phyloP scores from a whole-genome alignment of 352 stramenopile species.

The Phytophthora ohioensis region DNA sequence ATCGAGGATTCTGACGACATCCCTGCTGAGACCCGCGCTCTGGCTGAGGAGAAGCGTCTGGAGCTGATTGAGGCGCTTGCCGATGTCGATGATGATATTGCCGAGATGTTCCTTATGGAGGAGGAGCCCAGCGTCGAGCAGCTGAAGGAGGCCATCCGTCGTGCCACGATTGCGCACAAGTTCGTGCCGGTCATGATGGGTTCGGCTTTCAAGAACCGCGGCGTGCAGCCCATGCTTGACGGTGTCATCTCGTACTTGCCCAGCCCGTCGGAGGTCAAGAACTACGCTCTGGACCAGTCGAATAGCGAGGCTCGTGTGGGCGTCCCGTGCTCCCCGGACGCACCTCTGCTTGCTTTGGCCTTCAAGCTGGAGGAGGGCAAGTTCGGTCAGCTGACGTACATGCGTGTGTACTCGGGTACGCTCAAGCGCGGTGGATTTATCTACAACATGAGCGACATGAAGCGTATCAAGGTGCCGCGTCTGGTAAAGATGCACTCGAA shows the following conservation, averaged over 20 bases:
- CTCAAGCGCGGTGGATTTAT: constrained; percentile 90
- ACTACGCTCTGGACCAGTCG: constrained; percentile 95
- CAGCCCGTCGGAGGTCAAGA: constrained; percentile 93
- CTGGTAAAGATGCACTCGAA: constrained; percentile 99
- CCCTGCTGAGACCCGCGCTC: constrained; percentile 82
- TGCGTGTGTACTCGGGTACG: constrained; percentile 93
- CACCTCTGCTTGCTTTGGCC: constrained; percentile 96
- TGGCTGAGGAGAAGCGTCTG: constrained; percentile 91
- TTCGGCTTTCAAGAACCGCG: constrained; percentile 98
- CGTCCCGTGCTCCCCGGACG: constrained; percentile 88
- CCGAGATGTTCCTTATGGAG: constrained; percentile 99
- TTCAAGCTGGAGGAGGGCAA: constrained; percentile 99
- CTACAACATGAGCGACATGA: constrained; percentile 92
- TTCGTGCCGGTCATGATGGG: constrained; percentile 99
- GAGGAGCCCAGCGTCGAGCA: constrained; percentile 93
- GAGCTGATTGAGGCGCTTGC: constrained; percentile 96
- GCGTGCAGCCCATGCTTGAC: constrained; percentile 98
- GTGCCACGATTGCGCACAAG: constrained; percentile 95
- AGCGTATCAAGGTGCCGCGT: constrained; percentile 96
- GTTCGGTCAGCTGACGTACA: constrained; percentile 99
- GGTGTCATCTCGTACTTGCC: constrained; percentile 98
- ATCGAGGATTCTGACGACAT: constrained; percentile 93
- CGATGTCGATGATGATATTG: constrained; percentile 99
- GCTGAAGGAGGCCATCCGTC: constrained; percentile 95
- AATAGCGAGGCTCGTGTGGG: constrained; percentile 92